Base-by-base conservation (phyloP, 2,329 filamentous ascomycete genomes). In the Plenodomus biglobosus region DNA sequence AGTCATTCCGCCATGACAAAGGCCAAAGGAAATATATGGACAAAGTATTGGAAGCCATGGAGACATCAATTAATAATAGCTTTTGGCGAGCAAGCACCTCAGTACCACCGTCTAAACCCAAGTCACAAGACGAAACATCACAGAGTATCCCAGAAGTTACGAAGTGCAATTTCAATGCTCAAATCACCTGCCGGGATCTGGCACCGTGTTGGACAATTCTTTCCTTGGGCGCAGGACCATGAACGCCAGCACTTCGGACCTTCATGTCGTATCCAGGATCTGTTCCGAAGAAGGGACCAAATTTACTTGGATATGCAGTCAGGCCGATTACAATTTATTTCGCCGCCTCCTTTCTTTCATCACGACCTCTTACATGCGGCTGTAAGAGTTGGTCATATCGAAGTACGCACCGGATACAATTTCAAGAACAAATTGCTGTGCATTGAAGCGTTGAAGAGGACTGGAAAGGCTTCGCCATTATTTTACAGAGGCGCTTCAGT, bases 351-450 rank as follows among this genome's bases (percentile, higher is more conserved):
- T 15, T 8, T 2, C 2, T 1, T 27, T 5, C 35, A 53, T 38
- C 53, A 58, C 30, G 54, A 62, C 39, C 40, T 61, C 3, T 45
- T 62, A n/a, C 45, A 56, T 32, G 56, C 48, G 24, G 52, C 50
- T 13, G 43, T 44, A 19, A 57, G 36, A 30, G 53, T 63, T 13
- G 46, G 44, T n/a, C 36, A 42, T 13, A 27, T 62, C 13, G 60
- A 63, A 38, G 44, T 19, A 8, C 42, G 30, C 15, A 46, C 62
- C 18, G 51, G 57, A 8, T 63, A 64, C 21, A 55, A n/a, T 1
- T 64, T 64, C 52, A 54, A 48, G 20, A 41, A 64, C 45, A 62
- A 51, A 38, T 40, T 58, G 39, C 36, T 48, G 2, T 55, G 58
- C 40, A 46, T 62, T 20, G 46, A 58, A 43, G 59, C 58, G n/a